phyloP scores from a whole-genome alignment of 108 stramenopile species.

The Fragilariopsis cylindrus region DNA sequence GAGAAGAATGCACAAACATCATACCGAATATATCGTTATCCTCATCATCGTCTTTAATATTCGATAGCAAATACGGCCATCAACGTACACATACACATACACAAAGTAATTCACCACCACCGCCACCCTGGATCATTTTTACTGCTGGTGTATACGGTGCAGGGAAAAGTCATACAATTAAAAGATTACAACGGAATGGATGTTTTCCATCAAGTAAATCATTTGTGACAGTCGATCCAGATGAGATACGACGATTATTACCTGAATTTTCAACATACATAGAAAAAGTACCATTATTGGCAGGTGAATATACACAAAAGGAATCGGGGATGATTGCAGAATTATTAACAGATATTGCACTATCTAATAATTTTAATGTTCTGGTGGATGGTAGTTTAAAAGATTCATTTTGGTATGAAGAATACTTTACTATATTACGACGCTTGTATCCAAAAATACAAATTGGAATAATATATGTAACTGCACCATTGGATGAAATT shows the following conservation, averaged over 20 bases:
- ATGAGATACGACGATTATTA: slow-evolving; percentile 59
- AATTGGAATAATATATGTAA: slow-evolving; percentile 74
- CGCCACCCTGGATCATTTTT: slow-evolving; percentile 55
- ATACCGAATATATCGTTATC: too few relatives aligned
- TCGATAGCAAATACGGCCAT: slow-evolving; percentile 12
- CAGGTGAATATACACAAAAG: slow-evolving; percentile 64
- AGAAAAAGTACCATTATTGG: slow-evolving; percentile 35
- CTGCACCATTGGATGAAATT: slow-evolving; percentile 57
- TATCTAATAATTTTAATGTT: slow-evolving; percentile 65
- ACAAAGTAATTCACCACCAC: background rate
- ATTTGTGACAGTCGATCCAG: slow-evolving; percentile 75
- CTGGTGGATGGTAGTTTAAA: slow-evolving; percentile 83
- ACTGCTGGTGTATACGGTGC: slow-evolving; percentile 90
- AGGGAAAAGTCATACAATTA: slow-evolving; percentile 74
- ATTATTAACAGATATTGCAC: slow-evolving; percentile 59
- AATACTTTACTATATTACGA: slow-evolving; percentile 62
- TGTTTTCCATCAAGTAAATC: slow-evolving; percentile 45
- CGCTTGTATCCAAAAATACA: slow-evolving; percentile 32
- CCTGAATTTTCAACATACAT: slow-evolving; percentile 65
- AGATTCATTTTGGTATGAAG: slow-evolving; percentile 75
- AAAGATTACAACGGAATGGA: slow-evolving; percentile 39
- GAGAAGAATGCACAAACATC: background rate
- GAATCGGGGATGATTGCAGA: slow-evolving; percentile 77
- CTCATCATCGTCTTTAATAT: background rate
- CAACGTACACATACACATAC: slow-evolving; percentile 1